Percentiles rank a stretch among this genome's conserved stretches.
phyloP scores from a whole-genome alignment of 768 basidiomycete species.

The Serendipita indica region DNA sequence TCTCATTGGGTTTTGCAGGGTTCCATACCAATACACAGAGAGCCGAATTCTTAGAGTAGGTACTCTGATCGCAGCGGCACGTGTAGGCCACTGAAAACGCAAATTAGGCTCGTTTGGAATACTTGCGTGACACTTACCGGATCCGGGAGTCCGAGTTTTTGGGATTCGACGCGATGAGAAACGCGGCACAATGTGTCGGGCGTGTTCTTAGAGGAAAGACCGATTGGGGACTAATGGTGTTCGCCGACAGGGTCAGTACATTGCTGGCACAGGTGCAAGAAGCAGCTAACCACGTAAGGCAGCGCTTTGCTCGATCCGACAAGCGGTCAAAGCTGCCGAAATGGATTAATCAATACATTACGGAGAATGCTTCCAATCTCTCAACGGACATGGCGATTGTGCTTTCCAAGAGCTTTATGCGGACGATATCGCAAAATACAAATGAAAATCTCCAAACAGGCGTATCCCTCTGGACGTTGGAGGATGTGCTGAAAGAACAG shows the following conservation, averaged over 20 bases:
- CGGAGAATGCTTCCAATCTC: slow-evolving; percentile 92
- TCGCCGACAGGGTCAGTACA: slow-evolving; percentile 92
- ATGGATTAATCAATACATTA: slow-evolving; percentile 99
- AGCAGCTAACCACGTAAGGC: slow-evolving; percentile 9
- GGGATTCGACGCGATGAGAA: slow-evolving; percentile 98
- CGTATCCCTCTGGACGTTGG: slow-evolving; percentile 85
- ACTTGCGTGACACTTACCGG: slow-evolving; percentile 93
- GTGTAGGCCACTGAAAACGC: background rate
- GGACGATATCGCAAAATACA: slow-evolving; percentile 95
- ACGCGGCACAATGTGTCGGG: slow-evolving; percentile 97
- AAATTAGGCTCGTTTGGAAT: slow-evolving; percentile 69
- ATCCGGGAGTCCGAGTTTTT: slow-evolving; percentile 98
- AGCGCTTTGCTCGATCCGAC: slow-evolving; percentile 87
- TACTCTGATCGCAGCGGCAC: background rate
- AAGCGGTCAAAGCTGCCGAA: slow-evolving; percentile 91
- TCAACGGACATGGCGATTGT: slow-evolving; percentile 97
- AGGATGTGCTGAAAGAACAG: slow-evolving; percentile 79
- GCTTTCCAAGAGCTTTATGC: slow-evolving; percentile 89
- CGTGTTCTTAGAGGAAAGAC: slow-evolving; percentile 96
- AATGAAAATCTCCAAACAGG: slow-evolving; percentile 89
- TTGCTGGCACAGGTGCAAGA: no score
- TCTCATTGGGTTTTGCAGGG: slow-evolving; percentile 29
- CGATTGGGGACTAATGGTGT: slow-evolving; percentile 99
- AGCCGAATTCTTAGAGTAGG: slow-evolving; percentile 75
- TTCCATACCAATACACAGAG: slow-evolving; percentile 97